Evolutionary conservation across 192 early-diverging fungal species (phyloP).

Genomic region (Chytriomyces confervae): DNA sequence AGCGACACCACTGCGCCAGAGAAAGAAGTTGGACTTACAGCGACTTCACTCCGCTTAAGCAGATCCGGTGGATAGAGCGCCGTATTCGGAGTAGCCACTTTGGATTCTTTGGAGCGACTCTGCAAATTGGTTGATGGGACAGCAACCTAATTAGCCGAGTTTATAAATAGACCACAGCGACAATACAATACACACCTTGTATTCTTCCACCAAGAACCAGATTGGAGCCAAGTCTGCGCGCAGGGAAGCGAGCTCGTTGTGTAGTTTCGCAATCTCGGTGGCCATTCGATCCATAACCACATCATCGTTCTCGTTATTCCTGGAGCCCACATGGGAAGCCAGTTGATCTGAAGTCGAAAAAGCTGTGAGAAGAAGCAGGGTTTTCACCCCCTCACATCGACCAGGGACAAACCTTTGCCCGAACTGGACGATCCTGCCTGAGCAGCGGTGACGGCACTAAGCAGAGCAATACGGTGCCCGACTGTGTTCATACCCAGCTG

Average conservation of each 20-base stretch:
- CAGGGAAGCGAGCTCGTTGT: constrained; percentile 26
- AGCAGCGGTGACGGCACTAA: constrained; percentile 82
- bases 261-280: constrained; percentile 28
- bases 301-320: constrained; percentile 45
- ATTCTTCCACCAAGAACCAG: constrained; percentile 47
- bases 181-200: constrained; percentile 27
- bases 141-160: neutral
- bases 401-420: too few relatives aligned
- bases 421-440: constrained; percentile 47
- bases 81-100: constrained; percentile 7
- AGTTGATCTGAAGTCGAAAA: too few relatives aligned
- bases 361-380: too few relatives aligned
- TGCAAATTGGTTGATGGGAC: neutral
- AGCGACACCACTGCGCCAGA: too few relatives aligned
- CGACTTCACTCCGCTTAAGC: neutral
- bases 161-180: neutral
- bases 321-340: too few relatives aligned
- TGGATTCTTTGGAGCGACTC: neutral
- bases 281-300: constrained; percentile 54
- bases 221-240: constrained; percentile 44
- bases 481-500: constrained; percentile 85
- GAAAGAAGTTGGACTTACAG: constrained; percentile 14
- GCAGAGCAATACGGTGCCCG: constrained; percentile 85
- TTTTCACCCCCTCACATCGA: too few relatives aligned
- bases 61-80: neutral